Evolutionary conservation across 2,329 filamentous ascomycete species (phyloP), one percentile per base, ranked within the genome.

Genomic region (Botrytis aclada): DNA sequence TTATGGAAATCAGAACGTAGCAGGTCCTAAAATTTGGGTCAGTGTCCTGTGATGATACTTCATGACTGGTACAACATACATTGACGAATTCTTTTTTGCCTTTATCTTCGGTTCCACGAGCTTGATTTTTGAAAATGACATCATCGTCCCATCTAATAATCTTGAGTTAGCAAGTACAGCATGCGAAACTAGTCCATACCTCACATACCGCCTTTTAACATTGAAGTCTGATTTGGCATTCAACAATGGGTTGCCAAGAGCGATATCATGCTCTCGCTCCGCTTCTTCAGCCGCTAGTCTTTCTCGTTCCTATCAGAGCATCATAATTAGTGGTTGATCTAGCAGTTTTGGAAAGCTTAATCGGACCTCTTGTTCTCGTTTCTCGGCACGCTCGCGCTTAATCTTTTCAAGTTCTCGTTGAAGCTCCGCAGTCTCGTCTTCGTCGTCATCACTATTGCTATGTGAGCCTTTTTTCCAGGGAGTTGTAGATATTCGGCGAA

Each of bases 101-200:
- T 85, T 92, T 95, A 75, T 98, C 94, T 80, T 98, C 95, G 0
- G 95, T 97, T 14, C 95, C 96, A 74, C 96, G 88, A 47, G 95
- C 96, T 84, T 99, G 96, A 82, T 99, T 99, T 86, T 97, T 98
- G 85, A 99, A 99, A 4, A 99, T 95, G 20, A 99, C 96, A 81
- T 99, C 96, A 79, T 99, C 96, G 78, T 99, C 96, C 96, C 96
- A 99, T 78, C 95, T 84, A 18, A 32, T 6, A 32, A 56, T 41
- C 12, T 69, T 29, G 37, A 54, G 47, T 69, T 58, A 56, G 47
- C 16, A 12, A 41, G 56, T 16, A 5, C 34, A 12, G 39, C 43
- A 56, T 32, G 22, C 12, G 9, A 34, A 34, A 56, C 22, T n/a
- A 51, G 79, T 61, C 22, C 32, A 72, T 6, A 3, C 32, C 29